Conservation (phyloP, 768 basidiomycete genomes). For the Xerocomus spinulosus region DNA sequence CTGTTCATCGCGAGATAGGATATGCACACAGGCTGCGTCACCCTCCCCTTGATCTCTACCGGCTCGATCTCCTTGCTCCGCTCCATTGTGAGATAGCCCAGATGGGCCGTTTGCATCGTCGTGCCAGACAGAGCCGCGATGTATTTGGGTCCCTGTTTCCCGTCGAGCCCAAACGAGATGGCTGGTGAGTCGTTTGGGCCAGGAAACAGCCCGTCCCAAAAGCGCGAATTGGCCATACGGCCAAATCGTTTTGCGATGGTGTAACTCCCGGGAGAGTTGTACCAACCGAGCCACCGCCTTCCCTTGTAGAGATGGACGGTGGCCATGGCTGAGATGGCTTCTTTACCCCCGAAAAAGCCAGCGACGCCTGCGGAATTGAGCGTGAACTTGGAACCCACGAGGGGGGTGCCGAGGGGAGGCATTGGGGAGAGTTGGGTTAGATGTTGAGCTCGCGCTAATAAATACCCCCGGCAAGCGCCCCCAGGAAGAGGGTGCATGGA, state of each 20-base stretch:
- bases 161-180: conserved; percentile 25
- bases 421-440: conserved; percentile 4
- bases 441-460: too few relatives aligned
- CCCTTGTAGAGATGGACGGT: conserved; percentile 31
- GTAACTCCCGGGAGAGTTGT: conserved; percentile 34
- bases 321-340: conserved; percentile 33
- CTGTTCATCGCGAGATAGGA: conserved; percentile 11
- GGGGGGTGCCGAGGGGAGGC: conserved; percentile 17
- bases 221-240: conserved; percentile 21
- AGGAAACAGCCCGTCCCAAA: conserved; percentile 26
- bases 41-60: conserved; percentile 17
- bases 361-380: conserved; percentile 30
- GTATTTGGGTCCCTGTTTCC: conserved; percentile 26
- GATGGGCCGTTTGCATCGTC: conserved; percentile 17
- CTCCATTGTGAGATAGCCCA: conserved; percentile 20
- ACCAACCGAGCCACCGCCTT: conserved; percentile 35
- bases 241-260: conserved; percentile 30
- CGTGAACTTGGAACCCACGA: conserved; percentile 12
- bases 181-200: conserved; percentile 12
- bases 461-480: too few relatives aligned
- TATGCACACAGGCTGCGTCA: conserved; percentile 16
- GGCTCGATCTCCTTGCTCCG: conserved; percentile 6
- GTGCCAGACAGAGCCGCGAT: conserved; percentile 25
- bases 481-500: too few relatives aligned
- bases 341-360: conserved; percentile 35